These are phyloP conservation scores for Vigna unguiculata DNA, from an alignment of 306 rosid genomes.

Conservation along the genomic window DNA sequence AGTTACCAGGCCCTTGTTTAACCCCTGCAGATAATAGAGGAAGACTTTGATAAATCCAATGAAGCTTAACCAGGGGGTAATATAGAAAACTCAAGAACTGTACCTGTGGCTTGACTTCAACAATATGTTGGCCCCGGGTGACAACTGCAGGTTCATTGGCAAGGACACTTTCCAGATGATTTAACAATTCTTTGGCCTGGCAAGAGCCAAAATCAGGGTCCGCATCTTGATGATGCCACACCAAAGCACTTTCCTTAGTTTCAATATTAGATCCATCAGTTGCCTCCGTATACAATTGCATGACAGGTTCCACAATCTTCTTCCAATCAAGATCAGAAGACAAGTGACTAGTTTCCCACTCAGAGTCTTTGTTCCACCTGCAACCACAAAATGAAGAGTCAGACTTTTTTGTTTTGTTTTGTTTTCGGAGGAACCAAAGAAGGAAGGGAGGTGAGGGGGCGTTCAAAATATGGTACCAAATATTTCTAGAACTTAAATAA, in stretches of 20 bases:
- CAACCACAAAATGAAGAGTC: constrained; percentile 26
- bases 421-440: not conserved
- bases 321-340: constrained; percentile 75
- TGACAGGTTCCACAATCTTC: constrained; percentile 73
- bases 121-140: constrained; percentile 70
- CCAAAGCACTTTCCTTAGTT: constrained; percentile 73
- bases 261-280: constrained; percentile 85
- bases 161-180: constrained; percentile 74
- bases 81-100: not conserved
- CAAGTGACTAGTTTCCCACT: constrained; percentile 70
- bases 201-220: constrained; percentile 85
- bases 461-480: not conserved
- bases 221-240: constrained; percentile 90
- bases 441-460: not conserved
- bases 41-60: constrained; percentile 5
- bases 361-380: constrained; percentile 66
- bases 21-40: constrained; percentile 58
- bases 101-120: constrained; percentile 89
- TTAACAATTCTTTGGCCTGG: constrained; percentile 75
- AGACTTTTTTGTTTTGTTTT: not conserved
- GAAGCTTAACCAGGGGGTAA: constrained; percentile 14
- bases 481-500: constrained; percentile 18
- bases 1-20: constrained; percentile 73
- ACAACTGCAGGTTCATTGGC: constrained; percentile 78
- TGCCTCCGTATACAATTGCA: constrained; percentile 71